These are phyloP conservation scores for Pistacia integerrima DNA, from an alignment of 345 rosid species.

Conservation along the genomic window DNA sequence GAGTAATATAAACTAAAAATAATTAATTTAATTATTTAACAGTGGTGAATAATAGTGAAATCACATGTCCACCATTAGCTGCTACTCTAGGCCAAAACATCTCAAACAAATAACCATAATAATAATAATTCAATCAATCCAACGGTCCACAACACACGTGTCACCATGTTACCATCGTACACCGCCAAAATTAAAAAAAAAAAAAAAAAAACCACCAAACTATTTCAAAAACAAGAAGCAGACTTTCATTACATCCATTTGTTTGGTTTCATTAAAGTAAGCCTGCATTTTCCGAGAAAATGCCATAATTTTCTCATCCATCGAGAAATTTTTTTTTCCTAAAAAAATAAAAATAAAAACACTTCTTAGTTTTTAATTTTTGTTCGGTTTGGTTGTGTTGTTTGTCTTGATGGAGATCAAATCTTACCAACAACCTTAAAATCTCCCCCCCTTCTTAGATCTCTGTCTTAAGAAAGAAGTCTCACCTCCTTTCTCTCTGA, in stretches of 20 bases:
- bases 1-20: too few species aligned
- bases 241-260: not conserved
- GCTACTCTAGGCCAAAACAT: too few species aligned
- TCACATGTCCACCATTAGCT: too few species aligned
- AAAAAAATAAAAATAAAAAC: not conserved
- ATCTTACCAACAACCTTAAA: conserved; percentile 3
- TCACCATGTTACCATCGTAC: not conserved
- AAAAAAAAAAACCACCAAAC: not conserved
- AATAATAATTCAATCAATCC: not conserved
- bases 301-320: conserved; percentile 37
- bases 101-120: too few species aligned
- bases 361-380: not conserved
- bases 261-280: not conserved
- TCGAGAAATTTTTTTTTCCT: not conserved
- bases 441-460: not conserved
- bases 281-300: conserved; percentile 38
- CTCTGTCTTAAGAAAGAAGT: not conserved
- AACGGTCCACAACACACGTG: conserved; percentile 13
- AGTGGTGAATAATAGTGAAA: too few species aligned
- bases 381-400: not conserved
- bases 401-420: conserved; percentile 9
- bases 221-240: not conserved
- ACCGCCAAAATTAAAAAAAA: not conserved
- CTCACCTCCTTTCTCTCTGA: not conserved
- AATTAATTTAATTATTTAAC: too few species aligned